A percentile compares a stretch with the other conserved stretches of the same genome.
Evolutionary conservation across 2,329 filamentous ascomycete species (phyloP).

Genomic region (Cyphellophora europaea): DNA sequence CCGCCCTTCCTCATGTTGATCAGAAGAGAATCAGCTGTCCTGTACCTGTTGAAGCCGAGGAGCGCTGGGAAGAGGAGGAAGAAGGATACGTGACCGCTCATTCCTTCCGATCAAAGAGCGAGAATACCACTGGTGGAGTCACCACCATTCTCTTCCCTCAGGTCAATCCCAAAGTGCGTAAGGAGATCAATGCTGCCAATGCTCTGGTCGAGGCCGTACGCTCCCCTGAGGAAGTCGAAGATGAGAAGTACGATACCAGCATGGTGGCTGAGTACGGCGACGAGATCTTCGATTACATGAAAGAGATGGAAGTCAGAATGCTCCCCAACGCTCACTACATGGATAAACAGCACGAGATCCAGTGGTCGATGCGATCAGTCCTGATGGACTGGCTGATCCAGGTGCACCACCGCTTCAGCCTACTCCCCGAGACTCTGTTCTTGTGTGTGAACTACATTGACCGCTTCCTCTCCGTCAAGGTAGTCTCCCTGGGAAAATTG

Average conservation of each 20-base stretch:
- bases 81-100: conserved; percentile 65
- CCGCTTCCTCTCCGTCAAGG: conserved; percentile 87
- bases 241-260: conserved; percentile 85
- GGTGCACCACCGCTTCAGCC: conserved; percentile 81
- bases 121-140: conserved; percentile 59
- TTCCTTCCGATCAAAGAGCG: conserved; percentile 65
- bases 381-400: conserved; percentile 98
- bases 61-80: conserved; percentile 61
- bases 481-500: conserved; percentile 88
- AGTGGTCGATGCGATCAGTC: conserved; percentile 97
- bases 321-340: conserved; percentile 89
- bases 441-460: conserved; percentile 95
- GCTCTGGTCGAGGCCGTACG: conserved; percentile 57
- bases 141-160: conserved; percentile 64
- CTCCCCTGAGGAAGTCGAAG: conserved; percentile 67
- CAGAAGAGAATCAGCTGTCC: not conserved
- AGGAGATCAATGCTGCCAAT: conserved; percentile 63
- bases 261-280: conserved; percentile 97
- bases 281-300: conserved; percentile 92
- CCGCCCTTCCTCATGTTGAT: not conserved
- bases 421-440: conserved; percentile 91
- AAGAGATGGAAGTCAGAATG: conserved; percentile 73
- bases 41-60: conserved; percentile 47
- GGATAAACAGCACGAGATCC: conserved; percentile 92
- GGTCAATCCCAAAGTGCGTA: conserved; percentile 56